Conservation (phyloP, 805 yeast genomes). For the Phaffomyces opuntiae region DNA sequence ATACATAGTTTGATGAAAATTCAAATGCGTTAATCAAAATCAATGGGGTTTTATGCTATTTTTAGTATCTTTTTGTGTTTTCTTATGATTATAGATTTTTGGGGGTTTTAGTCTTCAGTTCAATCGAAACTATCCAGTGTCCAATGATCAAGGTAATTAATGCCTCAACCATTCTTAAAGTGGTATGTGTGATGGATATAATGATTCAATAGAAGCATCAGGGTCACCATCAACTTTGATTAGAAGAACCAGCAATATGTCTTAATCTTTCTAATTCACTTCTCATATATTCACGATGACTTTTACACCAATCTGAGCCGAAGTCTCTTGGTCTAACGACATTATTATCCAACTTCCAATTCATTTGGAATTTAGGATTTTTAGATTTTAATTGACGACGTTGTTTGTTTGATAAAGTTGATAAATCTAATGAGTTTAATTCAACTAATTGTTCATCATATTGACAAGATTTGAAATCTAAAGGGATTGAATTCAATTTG, state of each 20-base stretch:
- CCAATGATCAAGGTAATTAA: too few species aligned
- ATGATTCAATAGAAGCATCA: too few species aligned
- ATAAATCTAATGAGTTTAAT: constrained; percentile 1
- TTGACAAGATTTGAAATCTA: background rate
- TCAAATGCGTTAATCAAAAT: too few species aligned
- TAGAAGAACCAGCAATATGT: constrained; percentile 2
- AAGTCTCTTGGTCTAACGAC: constrained; percentile 4
- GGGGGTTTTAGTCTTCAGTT: too few species aligned
- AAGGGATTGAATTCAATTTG: background rate
- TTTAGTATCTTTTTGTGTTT: too few species aligned
- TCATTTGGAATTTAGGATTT: constrained; percentile 1
- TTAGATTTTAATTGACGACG: background rate
- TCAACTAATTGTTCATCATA: background rate
- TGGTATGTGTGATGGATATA: background rate
- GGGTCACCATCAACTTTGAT: background rate
- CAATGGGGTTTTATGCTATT: too few species aligned
- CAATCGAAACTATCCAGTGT: too few species aligned
- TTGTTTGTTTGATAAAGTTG: background rate
- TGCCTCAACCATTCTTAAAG: background rate
- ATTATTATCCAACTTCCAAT: constrained; percentile 2
- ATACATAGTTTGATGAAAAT: too few species aligned
- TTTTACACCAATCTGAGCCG: constrained; percentile 8
- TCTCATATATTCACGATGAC: background rate
- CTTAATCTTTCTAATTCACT: constrained; percentile 8
- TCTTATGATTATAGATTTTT: too few species aligned